Evolutionary conservation across 768 basidiomycete genomes (phyloP), one percentile per base, ranked within the genome.

Genomic region (Trametes coccinea): DNA sequence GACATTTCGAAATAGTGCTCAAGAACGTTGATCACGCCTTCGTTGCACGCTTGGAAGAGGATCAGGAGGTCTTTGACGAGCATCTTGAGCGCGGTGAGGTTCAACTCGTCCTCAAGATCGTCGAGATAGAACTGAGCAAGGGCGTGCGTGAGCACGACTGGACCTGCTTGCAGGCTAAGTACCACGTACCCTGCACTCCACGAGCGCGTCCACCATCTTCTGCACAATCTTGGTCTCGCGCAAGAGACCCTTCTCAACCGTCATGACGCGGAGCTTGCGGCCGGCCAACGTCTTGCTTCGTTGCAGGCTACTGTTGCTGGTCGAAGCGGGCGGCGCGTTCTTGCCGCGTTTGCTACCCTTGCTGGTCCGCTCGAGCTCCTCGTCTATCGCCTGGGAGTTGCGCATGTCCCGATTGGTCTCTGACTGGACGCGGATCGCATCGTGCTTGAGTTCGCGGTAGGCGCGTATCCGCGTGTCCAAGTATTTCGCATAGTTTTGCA

Each of bases 1-100:
- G 94, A 93, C 97, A 98, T 98, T 72, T 97, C 95, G 69, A 98
- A 98, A 75, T 97, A 99, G 75, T 96, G 90, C 70, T 98, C 97
- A 47, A 91, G 78, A 39, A 90, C 85, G 67, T 90, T 91, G 69
- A 89, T 87, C 16, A 90, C 93, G 43, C 95, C 97, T 71, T 99
- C 97, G 67, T 99, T 99, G 44, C 93, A 90, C 2, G 94, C 94
- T 71, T 97, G 95, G 72, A 98, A 98, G 16, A 98, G 80, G 56
- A 98, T 92, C 54, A 98, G 82, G 2, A 98, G 83, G 72, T 99
- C 97, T 71, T 98, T 98, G 67, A 97, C 92, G 31, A 98, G 82
- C 90, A 99, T 93, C 45, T 92, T 83, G 53, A 98, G 79, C 2
- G 96, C 93, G 3, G 89, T 86, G 53, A 92, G 88, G 0, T 89